Evolutionary conservation across 2,329 filamentous ascomycete species (phyloP).

Genomic region (Beauveria pseudobassiana): DNA sequence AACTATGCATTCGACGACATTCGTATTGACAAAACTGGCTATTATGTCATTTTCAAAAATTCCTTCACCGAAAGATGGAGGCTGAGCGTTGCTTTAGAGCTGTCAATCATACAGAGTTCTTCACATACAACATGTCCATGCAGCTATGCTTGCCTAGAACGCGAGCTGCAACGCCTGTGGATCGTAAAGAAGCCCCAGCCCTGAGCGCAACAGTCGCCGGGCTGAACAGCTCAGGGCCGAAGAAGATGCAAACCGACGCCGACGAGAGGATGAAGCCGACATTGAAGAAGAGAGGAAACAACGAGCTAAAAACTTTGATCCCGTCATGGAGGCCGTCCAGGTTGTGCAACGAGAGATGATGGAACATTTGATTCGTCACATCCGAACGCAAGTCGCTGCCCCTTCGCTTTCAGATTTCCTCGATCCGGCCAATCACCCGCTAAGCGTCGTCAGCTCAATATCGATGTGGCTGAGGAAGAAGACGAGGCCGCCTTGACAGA

Average conservation of each 20-base stretch:
- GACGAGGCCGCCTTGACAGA: constrained; percentile 47
- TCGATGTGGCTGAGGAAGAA: constrained; percentile 60
- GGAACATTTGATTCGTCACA: constrained; percentile 81
- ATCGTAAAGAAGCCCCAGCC: constrained; percentile 29
- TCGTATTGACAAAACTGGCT: constrained; percentile 75
- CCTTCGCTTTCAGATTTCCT: constrained; percentile 75
- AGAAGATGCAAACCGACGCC: constrained; percentile 57
- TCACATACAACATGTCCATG: constrained; percentile 90
- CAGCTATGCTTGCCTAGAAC: constrained; percentile 49
- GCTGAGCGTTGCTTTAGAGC: constrained; percentile 71
- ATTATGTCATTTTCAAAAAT: constrained; percentile 86
- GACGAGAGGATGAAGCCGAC: constrained; percentile 71
- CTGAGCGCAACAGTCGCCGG: constrained; percentile 21
- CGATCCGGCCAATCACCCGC: constrained; percentile 71
- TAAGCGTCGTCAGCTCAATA: constrained; percentile 73
- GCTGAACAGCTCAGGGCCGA: constrained; percentile 36
- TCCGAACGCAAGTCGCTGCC: constrained; percentile 79
- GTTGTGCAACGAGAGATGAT: constrained; percentile 72
- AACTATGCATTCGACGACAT: constrained; percentile 76
- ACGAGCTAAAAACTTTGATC: constrained; percentile 80
- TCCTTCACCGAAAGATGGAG: constrained; percentile 66
- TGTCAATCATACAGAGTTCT: constrained; percentile 75
- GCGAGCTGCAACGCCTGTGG: constrained; percentile 18
- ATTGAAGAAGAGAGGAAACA: constrained; percentile 85
- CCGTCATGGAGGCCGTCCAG: constrained; percentile 76